Percentiles rank a stretch among this genome's conserved stretches.
These are phyloP conservation scores for Calvatia gigantea DNA, from an alignment of 768 basidiomycete genomes.

Conservation along the genomic window DNA sequence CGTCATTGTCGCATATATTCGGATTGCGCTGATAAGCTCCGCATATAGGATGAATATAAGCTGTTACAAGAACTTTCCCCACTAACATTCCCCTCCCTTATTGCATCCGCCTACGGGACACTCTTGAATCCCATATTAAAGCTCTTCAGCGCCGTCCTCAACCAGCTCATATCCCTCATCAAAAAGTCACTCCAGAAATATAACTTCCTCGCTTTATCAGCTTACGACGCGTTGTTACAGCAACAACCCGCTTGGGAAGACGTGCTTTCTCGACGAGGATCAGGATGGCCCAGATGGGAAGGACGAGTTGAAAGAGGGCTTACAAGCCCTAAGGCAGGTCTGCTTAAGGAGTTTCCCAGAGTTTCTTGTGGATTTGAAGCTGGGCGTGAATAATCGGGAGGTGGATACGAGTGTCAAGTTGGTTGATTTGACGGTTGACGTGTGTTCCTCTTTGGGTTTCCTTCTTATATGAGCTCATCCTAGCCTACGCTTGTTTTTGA, in stretches of 20 bases:
- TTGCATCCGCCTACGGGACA: conserved; percentile 57
- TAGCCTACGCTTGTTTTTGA: conserved; percentile 4
- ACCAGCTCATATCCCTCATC: conserved; percentile 59
- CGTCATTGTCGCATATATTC: conserved; percentile 16
- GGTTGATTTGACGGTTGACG: conserved; percentile 54
- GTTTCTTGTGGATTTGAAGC: conserved; percentile 74
- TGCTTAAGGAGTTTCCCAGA: conserved; percentile 84
- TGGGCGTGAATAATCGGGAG: conserved; percentile 52
- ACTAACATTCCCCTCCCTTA: conserved; percentile 43
- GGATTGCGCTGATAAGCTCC: neutral
- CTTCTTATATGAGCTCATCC: no score
- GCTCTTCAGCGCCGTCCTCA: conserved; percentile 64
- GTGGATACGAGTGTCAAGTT: conserved; percentile 63
- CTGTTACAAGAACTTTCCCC: conserved; percentile 63
- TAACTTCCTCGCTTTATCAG: conserved; percentile 74
- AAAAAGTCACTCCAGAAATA: conserved; percentile 78
- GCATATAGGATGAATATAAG: conserved; percentile 66
- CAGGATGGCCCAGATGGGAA: conserved; percentile 39
- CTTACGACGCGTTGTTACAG: conserved; percentile 55
- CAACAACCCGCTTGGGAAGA: conserved; percentile 68
- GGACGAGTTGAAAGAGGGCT: conserved; percentile 72
- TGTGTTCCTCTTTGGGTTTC: conserved; percentile 9
- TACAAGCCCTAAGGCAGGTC: conserved; percentile 59
- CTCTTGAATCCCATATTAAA: conserved; percentile 63
- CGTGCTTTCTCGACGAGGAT: conserved; percentile 49